phyloP scores from a whole-genome alignment of 1,284 basidiomycete species.

The Erythrobasidium hasegawianum region DNA sequence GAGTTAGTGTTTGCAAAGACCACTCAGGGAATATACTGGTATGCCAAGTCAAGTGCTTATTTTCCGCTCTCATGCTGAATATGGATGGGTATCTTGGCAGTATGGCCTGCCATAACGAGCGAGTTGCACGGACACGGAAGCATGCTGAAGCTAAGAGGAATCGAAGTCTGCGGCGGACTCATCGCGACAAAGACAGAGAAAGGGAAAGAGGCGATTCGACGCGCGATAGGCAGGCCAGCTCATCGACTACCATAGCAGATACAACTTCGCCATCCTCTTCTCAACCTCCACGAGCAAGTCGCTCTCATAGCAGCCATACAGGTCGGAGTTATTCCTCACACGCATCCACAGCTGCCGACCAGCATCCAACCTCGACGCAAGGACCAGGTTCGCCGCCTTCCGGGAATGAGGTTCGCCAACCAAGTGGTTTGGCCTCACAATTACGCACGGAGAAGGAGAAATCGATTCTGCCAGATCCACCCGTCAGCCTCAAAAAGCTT shows the following conservation, averaged over 20 bases:
- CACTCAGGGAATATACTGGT: slow-evolving; percentile 92
- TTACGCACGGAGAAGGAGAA: neutral
- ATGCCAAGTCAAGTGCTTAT: neutral
- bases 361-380: too few relatives aligned
- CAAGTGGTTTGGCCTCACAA: too few relatives aligned
- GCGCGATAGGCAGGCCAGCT: too few relatives aligned
- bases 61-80: neutral
- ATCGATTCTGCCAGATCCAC: slow-evolving; percentile 16
- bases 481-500: slow-evolving; percentile 25
- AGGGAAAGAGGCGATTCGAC: neutral
- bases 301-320: too few relatives aligned
- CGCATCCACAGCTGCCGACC: too few relatives aligned
- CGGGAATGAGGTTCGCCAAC: too few relatives aligned
- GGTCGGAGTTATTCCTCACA: too few relatives aligned
- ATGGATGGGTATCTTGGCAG: slow-evolving; percentile 39
- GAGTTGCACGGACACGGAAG: slow-evolving; percentile 83
- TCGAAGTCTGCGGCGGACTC: slow-evolving; percentile 29
- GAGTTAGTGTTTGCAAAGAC: slow-evolving; percentile 99
- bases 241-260: too few relatives aligned
- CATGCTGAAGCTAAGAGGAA: slow-evolving; percentile 72
- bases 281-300: too few relatives aligned
- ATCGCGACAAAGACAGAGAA: slow-evolving; percentile 15
- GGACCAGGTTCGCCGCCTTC: too few relatives aligned
- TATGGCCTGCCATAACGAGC: slow-evolving; percentile 82
- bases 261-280: too few relatives aligned